These are phyloP conservation scores for Phytophthora fragariae DNA, from an alignment of 352 stramenopile species.

Conservation along the genomic window DNA sequence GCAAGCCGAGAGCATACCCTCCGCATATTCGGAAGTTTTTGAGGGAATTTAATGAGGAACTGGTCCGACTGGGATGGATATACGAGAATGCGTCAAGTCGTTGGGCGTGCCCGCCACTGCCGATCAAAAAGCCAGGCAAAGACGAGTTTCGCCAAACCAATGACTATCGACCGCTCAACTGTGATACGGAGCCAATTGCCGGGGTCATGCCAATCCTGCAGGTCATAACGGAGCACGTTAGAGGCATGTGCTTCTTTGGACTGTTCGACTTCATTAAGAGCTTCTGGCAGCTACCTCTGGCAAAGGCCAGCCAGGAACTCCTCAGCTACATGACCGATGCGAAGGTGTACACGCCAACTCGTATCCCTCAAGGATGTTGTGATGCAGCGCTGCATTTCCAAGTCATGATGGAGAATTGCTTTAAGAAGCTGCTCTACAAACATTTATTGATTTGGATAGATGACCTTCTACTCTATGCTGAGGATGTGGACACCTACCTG, in stretches of 20 bases:
- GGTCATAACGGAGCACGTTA: conserved; percentile 8
- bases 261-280: conserved; percentile 16
- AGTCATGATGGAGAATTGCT: conserved; percentile 12
- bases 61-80: conserved; percentile 10
- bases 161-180: conserved; percentile 16
- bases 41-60: conserved; percentile 18
- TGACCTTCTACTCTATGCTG: conserved; percentile 38
- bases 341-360: conserved; percentile 24
- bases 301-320: conserved; percentile 10
- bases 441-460: conserved; percentile 44
- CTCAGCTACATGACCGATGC: conserved; percentile 30
- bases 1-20: conserved; percentile 12
- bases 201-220: conserved; percentile 6
- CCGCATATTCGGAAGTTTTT: conserved; percentile 15
- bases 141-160: not conserved
- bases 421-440: conserved; percentile 13
- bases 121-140: conserved; percentile 2
- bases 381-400: conserved; percentile 20
- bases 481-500: conserved; percentile 29
- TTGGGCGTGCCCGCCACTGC: conserved; percentile 11
- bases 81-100: conserved; percentile 12
- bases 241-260: conserved; percentile 8
- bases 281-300: not conserved
- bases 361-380: conserved; percentile 22
- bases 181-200: conserved; percentile 3